Base-by-base conservation (phyloP, 2,329 filamentous ascomycete species). In the Tolypocladium album region DNA sequence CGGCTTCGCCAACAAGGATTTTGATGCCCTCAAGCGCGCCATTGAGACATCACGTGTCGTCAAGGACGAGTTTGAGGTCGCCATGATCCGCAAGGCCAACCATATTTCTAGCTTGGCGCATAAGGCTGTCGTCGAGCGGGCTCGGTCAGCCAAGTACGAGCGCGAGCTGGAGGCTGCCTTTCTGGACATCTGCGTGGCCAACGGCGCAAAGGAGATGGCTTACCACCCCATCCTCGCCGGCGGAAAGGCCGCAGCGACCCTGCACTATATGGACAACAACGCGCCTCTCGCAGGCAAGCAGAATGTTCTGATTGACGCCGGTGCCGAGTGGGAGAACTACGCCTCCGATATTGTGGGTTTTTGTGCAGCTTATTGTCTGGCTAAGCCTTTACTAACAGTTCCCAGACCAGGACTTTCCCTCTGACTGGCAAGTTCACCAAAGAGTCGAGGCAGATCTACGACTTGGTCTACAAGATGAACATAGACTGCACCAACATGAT, bases 401-500 rank as follows among this genome's bases (percentile, higher is more conserved):
- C 11, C 2, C 60, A 93, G 78, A 97, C 92, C 1, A 84, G 93
- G 57, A 93, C 90, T 0, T 96, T 96, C 70, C 93, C 93, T 2
- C 85, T 96, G 66, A 82, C 77, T 4, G 88, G 88, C 61, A 83
- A 81, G 64, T 91, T 90, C 72, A 87, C 82, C 59, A 75, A 82
- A 56, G 86, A 93, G 72, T 87, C 85, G 57, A 80, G 85, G 66
- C 80, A 86, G 64, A 88, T 95, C 62, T 96, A 96, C 76, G 82
- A 88, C 64, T 85, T 95, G 45, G 93, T 97, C 0, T 82, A 92
- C 55, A 81, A 85, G 67, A 97, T 97, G 92, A 92, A 97, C 74
- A 80, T 84, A 39, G 85, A 89, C 63, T 90, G 86, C 68, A 93
- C 90, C 64, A 81, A 77, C 4, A 80, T 86, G 66, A 82, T 96